Conservation (phyloP, 176 grass and related monocot species). For the Musa acuminata region DNA sequence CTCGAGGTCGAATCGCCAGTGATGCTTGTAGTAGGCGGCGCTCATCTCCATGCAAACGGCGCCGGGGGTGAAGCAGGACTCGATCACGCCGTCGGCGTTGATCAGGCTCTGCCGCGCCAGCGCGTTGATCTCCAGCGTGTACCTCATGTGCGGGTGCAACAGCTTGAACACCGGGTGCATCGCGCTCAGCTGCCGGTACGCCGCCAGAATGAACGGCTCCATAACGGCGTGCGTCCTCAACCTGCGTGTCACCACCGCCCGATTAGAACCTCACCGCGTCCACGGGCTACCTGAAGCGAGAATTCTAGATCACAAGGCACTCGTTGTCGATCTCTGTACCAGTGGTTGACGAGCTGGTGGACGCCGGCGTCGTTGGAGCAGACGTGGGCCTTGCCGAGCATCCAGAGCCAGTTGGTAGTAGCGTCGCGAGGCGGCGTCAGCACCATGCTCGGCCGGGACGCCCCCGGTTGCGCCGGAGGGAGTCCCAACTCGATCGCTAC, state of each 20-base stretch:
- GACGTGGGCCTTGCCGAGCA: conserved; percentile 94
- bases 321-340: conserved; percentile 30
- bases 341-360: conserved; percentile 93
- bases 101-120: conserved; percentile 91
- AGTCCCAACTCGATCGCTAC: conserved; percentile 76
- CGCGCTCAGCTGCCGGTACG: conserved; percentile 66
- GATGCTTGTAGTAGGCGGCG: conserved; percentile 53
- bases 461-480: conserved; percentile 45
- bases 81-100: conserved; percentile 86
- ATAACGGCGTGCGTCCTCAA: conserved; percentile 79
- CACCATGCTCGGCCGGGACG: conserved; percentile 42
- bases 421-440: conserved; percentile 76
- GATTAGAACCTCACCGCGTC: too few species aligned
- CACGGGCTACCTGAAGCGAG: neutral
- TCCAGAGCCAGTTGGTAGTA: conserved; percentile 91
- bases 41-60: conserved; percentile 71
- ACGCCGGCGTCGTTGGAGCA: conserved; percentile 90
- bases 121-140: conserved; percentile 94
- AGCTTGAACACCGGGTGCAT: conserved; percentile 96
- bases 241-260: conserved; percentile 25
- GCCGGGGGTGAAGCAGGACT: conserved; percentile 86
- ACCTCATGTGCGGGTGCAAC: conserved; percentile 82
- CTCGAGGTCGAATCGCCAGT: conserved; percentile 81
- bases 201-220: conserved; percentile 97
- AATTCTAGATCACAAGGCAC: neutral